Conservation (phyloP, 805 yeast species). For the Kodamaea nitidulidarum region DNA sequence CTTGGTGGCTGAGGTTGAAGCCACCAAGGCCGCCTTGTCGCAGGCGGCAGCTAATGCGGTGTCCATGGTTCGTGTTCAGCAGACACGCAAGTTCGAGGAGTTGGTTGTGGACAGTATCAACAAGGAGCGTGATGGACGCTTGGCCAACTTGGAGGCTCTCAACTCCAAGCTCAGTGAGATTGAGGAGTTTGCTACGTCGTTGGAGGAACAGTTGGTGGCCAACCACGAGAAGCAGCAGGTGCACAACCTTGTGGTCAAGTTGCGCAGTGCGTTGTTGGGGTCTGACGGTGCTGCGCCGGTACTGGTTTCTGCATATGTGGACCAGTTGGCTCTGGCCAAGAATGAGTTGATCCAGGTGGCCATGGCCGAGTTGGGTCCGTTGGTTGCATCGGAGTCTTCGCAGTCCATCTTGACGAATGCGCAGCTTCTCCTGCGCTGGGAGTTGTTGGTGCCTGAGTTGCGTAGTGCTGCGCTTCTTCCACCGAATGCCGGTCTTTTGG, state of each 20-base stretch:
- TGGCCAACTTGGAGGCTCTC: conserved; percentile 63
- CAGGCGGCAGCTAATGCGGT: conserved; percentile 74
- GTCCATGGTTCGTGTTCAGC: conserved; percentile 60
- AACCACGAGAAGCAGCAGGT: conserved; percentile 32
- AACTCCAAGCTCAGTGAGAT: conserved; percentile 51
- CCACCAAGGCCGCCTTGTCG: conserved; percentile 59
- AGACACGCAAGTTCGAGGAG: conserved; percentile 62
- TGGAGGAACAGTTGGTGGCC: conserved; percentile 32
- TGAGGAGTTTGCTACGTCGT: conserved; percentile 48
- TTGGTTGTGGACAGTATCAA: conserved; percentile 53
- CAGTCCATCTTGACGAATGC: conserved; percentile 67
- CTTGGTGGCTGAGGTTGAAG: conserved; percentile 60
- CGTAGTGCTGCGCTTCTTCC: conserved; percentile 87
- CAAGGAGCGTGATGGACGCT: conserved; percentile 65
- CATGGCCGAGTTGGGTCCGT: conserved; percentile 29
- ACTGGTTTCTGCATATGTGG: conserved; percentile 36
- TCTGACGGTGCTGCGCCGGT: conserved; percentile 17
- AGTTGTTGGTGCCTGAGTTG: conserved; percentile 75
- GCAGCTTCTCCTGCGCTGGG: conserved; percentile 78
- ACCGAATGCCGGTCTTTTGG: conserved; percentile 92
- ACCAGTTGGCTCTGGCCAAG: conserved; percentile 23
- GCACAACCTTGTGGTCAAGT: conserved; percentile 29
- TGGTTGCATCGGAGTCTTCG: conserved; percentile 35
- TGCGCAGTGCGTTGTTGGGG: conserved; percentile 25
- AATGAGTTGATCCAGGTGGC: conserved; percentile 35